Conservation (phyloP, 2,329 filamentous ascomycete genomes). For the Aspergillus sp. region DNA sequence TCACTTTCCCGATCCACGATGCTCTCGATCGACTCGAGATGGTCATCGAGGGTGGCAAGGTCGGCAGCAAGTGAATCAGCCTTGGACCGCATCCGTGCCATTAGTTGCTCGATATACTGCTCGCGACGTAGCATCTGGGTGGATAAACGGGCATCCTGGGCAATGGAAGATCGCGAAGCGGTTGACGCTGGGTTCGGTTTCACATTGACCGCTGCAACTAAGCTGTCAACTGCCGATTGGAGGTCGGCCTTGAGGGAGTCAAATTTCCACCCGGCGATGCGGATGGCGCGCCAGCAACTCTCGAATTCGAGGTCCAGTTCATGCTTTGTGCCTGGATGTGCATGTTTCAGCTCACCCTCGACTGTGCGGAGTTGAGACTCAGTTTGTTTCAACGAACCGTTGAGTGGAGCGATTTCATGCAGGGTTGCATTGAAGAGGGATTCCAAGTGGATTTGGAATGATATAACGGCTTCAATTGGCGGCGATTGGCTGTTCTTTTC, state of each 20-base stretch:
- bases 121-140: slow-evolving; percentile 32
- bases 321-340: slow-evolving; percentile 30
- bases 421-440: slow-evolving; percentile 30
- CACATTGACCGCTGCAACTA: slow-evolving; percentile 25
- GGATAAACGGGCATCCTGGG: slow-evolving; percentile 28
- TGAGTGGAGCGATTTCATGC: slow-evolving; percentile 27
- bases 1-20: slow-evolving; percentile 26
- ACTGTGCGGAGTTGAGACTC: slow-evolving; percentile 30
- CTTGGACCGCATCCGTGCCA: slow-evolving; percentile 33
- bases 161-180: slow-evolving; percentile 11
- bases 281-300: slow-evolving; percentile 32
- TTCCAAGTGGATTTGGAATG: slow-evolving; percentile 26
- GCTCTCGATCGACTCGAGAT: slow-evolving; percentile 34
- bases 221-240: slow-evolving; percentile 35
- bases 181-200: background rate
- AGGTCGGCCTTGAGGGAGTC: slow-evolving; percentile 37
- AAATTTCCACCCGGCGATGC: slow-evolving; percentile 34
- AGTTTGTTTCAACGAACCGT: slow-evolving; percentile 29
- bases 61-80: slow-evolving; percentile 29
- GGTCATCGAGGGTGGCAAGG: slow-evolving; percentile 35
- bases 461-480: slow-evolving; percentile 12
- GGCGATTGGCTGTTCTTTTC: slow-evolving; percentile 10
- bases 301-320: slow-evolving; percentile 41
- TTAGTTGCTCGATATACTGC: slow-evolving; percentile 34
- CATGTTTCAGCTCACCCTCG: slow-evolving; percentile 26